Percentiles rank a stretch among this genome's conserved stretches.
phyloP scores from a whole-genome alignment of 495 filamentous ascomycete genomes.

The Penicillium paradoxum region DNA sequence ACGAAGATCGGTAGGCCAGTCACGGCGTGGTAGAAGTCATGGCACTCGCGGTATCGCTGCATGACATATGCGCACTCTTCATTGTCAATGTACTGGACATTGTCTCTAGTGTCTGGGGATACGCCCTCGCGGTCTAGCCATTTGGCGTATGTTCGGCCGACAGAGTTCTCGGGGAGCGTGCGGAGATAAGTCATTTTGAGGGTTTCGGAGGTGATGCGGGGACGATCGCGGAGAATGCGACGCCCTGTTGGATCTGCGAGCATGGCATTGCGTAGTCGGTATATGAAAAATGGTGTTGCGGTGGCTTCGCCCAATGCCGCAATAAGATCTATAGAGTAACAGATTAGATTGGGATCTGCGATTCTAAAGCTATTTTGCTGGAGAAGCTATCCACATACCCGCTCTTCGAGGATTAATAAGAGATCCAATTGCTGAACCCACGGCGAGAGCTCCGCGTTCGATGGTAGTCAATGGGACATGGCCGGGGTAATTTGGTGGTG shows the following conservation, averaged over 20 bases:
- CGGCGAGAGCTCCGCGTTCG: slow-evolving; percentile 70
- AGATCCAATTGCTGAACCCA: slow-evolving; percentile 77
- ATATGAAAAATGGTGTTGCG: slow-evolving; percentile 90
- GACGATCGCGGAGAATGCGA: slow-evolving; percentile 83
- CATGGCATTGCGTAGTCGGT: slow-evolving; percentile 88
- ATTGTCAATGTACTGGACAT: slow-evolving; percentile 87
- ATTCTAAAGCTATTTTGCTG: background rate
- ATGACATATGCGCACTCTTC: slow-evolving; percentile 96
- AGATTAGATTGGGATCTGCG: background rate
- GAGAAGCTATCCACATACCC: slow-evolving; percentile 39
- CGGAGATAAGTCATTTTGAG: slow-evolving; percentile 69
- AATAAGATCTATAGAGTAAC: slow-evolving; percentile 66
- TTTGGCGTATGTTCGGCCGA: slow-evolving; percentile 76
- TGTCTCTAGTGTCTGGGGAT: slow-evolving; percentile 77
- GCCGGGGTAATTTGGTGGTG: slow-evolving; percentile 68
- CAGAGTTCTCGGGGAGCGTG: slow-evolving; percentile 61
- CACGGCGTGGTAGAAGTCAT: slow-evolving; percentile 97
- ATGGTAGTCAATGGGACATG: slow-evolving; percentile 82
- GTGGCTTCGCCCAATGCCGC: slow-evolving; percentile 91
- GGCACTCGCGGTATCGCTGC: slow-evolving; percentile 95
- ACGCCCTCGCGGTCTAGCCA: slow-evolving; percentile 95
- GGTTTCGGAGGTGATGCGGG: slow-evolving; percentile 77
- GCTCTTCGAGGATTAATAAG: slow-evolving; percentile 74
- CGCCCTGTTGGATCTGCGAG: slow-evolving; percentile 77
- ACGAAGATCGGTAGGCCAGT: slow-evolving; percentile 87